A percentile compares a stretch with the other conserved stretches of the same genome.
phyloP scores from a whole-genome alignment of 768 basidiomycete genomes.

The Lentinula boryana region DNA sequence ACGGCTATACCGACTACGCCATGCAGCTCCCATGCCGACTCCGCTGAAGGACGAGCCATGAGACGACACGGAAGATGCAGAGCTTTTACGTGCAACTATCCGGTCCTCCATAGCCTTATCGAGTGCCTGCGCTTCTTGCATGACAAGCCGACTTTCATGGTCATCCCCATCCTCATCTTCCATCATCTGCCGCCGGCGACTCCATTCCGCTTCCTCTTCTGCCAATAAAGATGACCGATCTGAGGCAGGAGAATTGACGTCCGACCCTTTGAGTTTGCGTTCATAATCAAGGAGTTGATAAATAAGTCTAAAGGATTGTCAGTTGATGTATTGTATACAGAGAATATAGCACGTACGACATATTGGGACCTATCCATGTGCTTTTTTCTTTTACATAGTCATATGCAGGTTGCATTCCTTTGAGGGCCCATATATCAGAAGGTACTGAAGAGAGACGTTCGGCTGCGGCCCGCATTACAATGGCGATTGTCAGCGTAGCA shows the following conservation, averaged over 20 bases:
- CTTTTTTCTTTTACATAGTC: conserved; percentile 86
- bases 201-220: conserved; percentile 80
- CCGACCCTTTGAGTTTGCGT: conserved; percentile 53
- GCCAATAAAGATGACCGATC: conserved; percentile 47
- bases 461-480: conserved; percentile 91
- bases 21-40: conserved; percentile 60
- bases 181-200: conserved; percentile 55
- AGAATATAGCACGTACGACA: conserved; percentile 64
- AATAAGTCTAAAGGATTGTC: conserved; percentile 56
- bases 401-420: conserved; percentile 89
- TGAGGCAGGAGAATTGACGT: conserved; percentile 43
- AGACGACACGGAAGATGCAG: conserved; percentile 57
- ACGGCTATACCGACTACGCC: conserved; percentile 58
- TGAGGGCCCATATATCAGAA: conserved; percentile 69
- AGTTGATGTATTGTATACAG: too few relatives aligned
- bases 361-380: conserved; percentile 85
- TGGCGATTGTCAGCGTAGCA: conserved; percentile 83
- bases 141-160: conserved; percentile 48
- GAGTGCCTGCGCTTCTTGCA: conserved; percentile 76
- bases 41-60: conserved; percentile 36
- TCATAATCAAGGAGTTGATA: conserved; percentile 93
- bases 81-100: conserved; percentile 66
- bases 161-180: conserved; percentile 49
- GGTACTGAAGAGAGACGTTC: conserved; percentile 59
- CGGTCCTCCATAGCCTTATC: conserved; percentile 89